phyloP scores from a whole-genome alignment of 345 rosid genomes.

The Pistacia vera region DNA sequence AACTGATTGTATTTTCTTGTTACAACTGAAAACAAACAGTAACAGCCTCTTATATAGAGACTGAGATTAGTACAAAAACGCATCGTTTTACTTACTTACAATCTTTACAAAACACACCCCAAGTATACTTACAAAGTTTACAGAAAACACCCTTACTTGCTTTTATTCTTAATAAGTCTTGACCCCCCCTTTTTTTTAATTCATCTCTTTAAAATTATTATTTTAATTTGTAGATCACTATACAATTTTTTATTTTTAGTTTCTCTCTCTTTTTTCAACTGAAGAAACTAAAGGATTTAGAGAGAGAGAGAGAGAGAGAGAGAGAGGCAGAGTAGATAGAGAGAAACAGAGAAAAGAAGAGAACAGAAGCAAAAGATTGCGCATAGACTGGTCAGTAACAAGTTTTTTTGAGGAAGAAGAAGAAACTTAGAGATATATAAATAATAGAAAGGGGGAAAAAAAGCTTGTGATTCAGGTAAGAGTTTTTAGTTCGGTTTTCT shows the following conservation, averaged over 20 bases:
- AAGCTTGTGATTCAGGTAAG: conserved; percentile 44
- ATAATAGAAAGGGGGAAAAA: background rate
- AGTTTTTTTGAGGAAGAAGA: conserved; percentile 19
- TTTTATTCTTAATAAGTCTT: too few relatives aligned
- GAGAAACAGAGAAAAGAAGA: conserved; percentile 27
- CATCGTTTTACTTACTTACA: too few relatives aligned
- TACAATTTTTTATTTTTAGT: background rate
- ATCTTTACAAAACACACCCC: too few relatives aligned
- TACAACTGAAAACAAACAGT: too few relatives aligned
- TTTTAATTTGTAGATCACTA: background rate
- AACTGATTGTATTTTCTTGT: too few relatives aligned
- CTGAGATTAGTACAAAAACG: too few relatives aligned
- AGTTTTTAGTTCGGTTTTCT: conserved; percentile 25
- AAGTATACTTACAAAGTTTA: too few relatives aligned
- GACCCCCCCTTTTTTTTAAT: too few relatives aligned
- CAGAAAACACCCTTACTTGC: too few relatives aligned
- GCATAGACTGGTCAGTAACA: conserved; percentile 32
- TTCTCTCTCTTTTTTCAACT: conserved; percentile 30
- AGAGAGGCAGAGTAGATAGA: conserved; percentile 19
- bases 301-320: conserved; percentile 32
- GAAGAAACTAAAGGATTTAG: conserved; percentile 31
- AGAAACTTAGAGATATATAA: background rate
- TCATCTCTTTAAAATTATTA: too few relatives aligned
- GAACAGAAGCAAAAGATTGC: conserved; percentile 21
- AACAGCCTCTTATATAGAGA: too few relatives aligned